Base-by-base conservation (phyloP, 257 asterid species). In the Galeopsis tetrahit region DNA sequence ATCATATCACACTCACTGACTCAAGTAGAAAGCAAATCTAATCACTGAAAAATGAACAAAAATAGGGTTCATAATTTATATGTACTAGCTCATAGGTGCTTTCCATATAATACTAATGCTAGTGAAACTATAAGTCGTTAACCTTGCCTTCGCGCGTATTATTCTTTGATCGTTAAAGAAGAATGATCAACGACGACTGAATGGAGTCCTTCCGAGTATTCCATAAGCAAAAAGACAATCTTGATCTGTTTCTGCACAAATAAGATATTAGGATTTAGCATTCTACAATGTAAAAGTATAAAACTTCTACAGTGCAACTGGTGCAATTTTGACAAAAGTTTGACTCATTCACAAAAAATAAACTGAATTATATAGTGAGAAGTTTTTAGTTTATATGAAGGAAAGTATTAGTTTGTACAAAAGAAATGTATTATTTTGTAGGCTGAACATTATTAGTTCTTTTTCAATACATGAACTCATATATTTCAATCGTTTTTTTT, bases 41-140 rank as follows among this genome's bases (percentile, higher is more conserved):
- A 55, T 68, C 49, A 67, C 78, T 59, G 84, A 76, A 62, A 84
- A 79, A 79, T 52, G 78, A 75, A 84, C 32, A 36, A 66, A 60
- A 79, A 78, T 33, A 34, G 44, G 75, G 59, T 51, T 5, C 55
- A 67, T 63, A 61, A 53, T 57, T 7, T 55, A 67, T 58, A 66
- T 6, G 35, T 63, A 66, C 81, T 71, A 62, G 68, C 63, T 67
- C 64, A 14, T 60, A 67, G 61, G 77, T 44, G 68, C 79, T 59
- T 71, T 71, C 65, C 17, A n/a, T 65, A 49, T 62, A 70, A 71
- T 57, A 59, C 79, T 48, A 59, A 60, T 43, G 33, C 71, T 56
- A 69, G 51, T 38, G 69, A 77, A 63, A 77, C 67, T 46, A 43
- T 68, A 53, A 11, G 7, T 15, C 69, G 10, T 63, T 5, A 11